Percentiles rank a stretch among this genome's conserved stretches.
These are phyloP conservation scores for Penicillium sp. DNA, from an alignment of 2,329 filamentous ascomycete genomes.

Conservation along the genomic window DNA sequence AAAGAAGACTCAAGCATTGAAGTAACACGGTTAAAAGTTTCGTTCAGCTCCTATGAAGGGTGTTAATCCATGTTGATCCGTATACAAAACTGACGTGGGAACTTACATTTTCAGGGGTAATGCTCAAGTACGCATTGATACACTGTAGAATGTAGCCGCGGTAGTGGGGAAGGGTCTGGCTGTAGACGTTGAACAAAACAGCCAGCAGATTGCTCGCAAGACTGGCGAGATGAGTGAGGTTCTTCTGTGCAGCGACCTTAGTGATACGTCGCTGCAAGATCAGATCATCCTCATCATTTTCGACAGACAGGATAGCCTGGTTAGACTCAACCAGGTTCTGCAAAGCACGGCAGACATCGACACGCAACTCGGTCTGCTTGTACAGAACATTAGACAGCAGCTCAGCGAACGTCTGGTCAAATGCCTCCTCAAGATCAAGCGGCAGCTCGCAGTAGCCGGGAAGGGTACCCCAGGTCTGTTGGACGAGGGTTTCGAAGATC, in stretches of 20 bases:
- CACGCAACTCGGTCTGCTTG: slow-evolving; percentile 75
- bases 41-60: slow-evolving; percentile 58
- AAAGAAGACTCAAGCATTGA: slow-evolving; percentile 71
- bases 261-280: slow-evolving; percentile 70
- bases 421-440: slow-evolving; percentile 63
- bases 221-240: slow-evolving; percentile 67
- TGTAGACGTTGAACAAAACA: slow-evolving; percentile 98
- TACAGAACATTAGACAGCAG: slow-evolving; percentile 86
- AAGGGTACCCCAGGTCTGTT: slow-evolving; percentile 88
- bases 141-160: slow-evolving; percentile 84
- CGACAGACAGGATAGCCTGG: slow-evolving; percentile 64
- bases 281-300: slow-evolving; percentile 61
- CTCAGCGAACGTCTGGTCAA: slow-evolving; percentile 84
- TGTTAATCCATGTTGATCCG: slow-evolving; percentile 10
- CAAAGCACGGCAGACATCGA: slow-evolving; percentile 77
- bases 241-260: slow-evolving; percentile 65
- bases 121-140: slow-evolving; percentile 88
- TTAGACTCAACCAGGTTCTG: slow-evolving; percentile 87
- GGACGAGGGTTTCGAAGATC: slow-evolving; percentile 91
- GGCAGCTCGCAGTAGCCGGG: slow-evolving; percentile 93
- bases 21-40: slow-evolving; percentile 80
- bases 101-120: slow-evolving; percentile 57
- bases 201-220: slow-evolving; percentile 85
- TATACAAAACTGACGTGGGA: not conserved
- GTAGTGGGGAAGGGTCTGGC: slow-evolving; percentile 85